Base-by-base conservation (phyloP, 2,329 filamentous ascomycete genomes). In the Aspergillus quadrilineatus region DNA sequence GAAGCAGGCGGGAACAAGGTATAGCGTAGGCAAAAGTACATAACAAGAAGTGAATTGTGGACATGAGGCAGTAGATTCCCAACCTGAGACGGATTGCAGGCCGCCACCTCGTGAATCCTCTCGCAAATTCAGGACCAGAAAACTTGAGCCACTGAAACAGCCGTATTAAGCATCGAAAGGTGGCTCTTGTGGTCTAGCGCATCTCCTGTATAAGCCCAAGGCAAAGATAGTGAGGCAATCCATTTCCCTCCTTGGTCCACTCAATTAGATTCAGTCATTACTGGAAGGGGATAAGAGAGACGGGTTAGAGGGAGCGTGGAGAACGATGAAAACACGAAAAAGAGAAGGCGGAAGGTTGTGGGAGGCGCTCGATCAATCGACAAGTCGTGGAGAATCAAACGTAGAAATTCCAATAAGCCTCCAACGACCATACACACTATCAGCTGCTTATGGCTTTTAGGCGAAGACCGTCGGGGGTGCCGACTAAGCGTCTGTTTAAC, bases 401-500 rank as follows among this genome's bases (percentile, higher is more conserved):
- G 50, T 64, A 57, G 59, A 63, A 60, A 54, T 58, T 58, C 59
- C 59, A 55, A 57, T 55, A 57, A 56, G 57, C 59, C 58, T 60
- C 63, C 59, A 49, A 62, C 56, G 50, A 59, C 61, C 60, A 58
- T 61, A 57, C 59, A 60, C 60, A 60, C 55, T 63, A 49, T 61
- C 36, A 57, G 60, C 55, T 58, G 56, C 61, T 60, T 44, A 60
- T 60, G 51, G 45, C 49, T 52, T 53, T 53, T 53, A 51, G 55
- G 55, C 44, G 47, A 56, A 41, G 47, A 50, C 44, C 53, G 54
- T 58, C 60, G 56, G 59, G 56, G 50, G 30, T 48, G 49, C 55
- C 50, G 53, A 58, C 43, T 54, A 53, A 30, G 30, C 47, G 39
- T 51, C 53, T 32, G 29, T 30, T 86, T 93, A 96, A 79, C 94